Base-by-base conservation (phyloP, 1,139 yeast genomes). In the Magnusiomyces fungicola region DNA sequence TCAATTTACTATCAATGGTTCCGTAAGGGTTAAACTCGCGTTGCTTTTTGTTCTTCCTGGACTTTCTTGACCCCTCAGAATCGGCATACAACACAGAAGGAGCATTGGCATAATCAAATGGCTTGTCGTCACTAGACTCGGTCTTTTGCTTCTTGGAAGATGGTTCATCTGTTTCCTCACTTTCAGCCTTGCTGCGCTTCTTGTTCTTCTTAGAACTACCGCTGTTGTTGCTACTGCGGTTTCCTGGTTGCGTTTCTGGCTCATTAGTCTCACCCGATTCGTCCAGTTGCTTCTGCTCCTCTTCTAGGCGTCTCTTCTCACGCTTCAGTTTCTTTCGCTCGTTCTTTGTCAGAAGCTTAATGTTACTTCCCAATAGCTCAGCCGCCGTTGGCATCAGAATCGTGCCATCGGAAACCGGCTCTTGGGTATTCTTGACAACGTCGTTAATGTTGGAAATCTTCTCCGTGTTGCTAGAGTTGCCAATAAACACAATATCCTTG, bases 101-200 rank as follows among this genome's bases (percentile, higher is more conserved):
- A 3, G 54, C 54, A 3, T 36, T 22, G 21, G 36, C 38, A 22
- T 48, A 51, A 39, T 51, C 50, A 16, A 49, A 51, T 7, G 52
- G 48, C 7, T 37, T 30, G n/a, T 29, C 14, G 21, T 21, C 25
- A 14, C 25, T 24, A n/a, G 30, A 38, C 30, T 32, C 39, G 16
- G 21, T 41, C 10, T 25, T 25, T 9, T 27, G 25, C 10, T 29
- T 23, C 10, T 12, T 18, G n/a, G 34, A 9, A 12, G 18, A 6
- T 14, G 14, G 25, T 18, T 18, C 22, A n/a, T 38, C 16, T 5
- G 10, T n/a, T 7, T n/a, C 36, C 6, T 32, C 36, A 5, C n/a
- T 6, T 5, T 7, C 16, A 12, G 10, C 36, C 5, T 14, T 18
- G 16, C 16, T n/a, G 6, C 36, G 9, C 36, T 32, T 41, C 34